phyloP scores from a whole-genome alignment of 2,329 filamentous ascomycete species.

The Claviceps pusilla region DNA sequence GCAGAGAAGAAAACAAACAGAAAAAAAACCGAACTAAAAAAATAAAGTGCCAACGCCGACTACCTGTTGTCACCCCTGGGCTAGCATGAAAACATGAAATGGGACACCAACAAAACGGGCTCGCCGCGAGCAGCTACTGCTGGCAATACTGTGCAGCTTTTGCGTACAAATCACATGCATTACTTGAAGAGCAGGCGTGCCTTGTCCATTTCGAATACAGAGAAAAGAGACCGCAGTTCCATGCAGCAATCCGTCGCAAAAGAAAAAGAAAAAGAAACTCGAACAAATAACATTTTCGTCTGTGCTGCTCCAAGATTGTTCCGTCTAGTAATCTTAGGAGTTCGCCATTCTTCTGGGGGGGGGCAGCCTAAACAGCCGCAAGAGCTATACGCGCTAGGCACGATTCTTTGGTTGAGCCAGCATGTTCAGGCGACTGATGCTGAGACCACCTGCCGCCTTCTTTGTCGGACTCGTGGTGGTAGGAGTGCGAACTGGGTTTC shows the following conservation, averaged over 20 bases:
- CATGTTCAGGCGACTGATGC: slow-evolving; percentile 45
- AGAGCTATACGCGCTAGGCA: slow-evolving; percentile 17
- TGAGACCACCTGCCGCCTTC: slow-evolving; percentile 34
- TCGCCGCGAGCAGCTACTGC: background rate
- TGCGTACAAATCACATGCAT: background rate
- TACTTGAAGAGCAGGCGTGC: slow-evolving; percentile 2
- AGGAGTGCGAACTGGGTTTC: slow-evolving; percentile 11
- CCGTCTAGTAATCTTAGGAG: background rate
- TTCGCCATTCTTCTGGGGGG: background rate
- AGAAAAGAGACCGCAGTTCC: background rate
- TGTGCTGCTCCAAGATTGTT: background rate
- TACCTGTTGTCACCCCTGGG: background rate
- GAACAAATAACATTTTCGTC: background rate
- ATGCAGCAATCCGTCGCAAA: background rate
- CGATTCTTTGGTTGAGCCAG: slow-evolving; percentile 45
- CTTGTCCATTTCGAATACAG: background rate
- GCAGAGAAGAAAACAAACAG: background rate
- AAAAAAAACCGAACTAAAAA: background rate
- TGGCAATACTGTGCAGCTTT: background rate
- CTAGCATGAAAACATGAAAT: background rate
- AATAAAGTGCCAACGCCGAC: background rate
- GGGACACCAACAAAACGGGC: background rate
- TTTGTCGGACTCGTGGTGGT: slow-evolving; percentile 30
- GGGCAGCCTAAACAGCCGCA: background rate
- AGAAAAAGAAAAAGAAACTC: too few relatives aligned